These are phyloP conservation scores for Rhazya stricta DNA, from an alignment of 257 asterid genomes.

Conservation along the genomic window DNA sequence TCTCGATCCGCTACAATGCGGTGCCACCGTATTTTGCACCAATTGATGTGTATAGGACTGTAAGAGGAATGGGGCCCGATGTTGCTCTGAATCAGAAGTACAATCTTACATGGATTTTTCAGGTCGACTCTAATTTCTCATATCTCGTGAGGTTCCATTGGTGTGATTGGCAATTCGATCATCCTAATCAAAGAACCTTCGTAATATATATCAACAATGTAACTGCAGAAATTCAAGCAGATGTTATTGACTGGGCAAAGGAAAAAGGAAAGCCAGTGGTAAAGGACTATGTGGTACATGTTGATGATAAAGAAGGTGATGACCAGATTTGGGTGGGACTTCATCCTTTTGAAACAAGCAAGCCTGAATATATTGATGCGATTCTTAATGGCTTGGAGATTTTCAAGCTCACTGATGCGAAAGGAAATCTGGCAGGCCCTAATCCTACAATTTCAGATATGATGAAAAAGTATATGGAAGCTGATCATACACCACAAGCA, in stretches of 20 bases:
- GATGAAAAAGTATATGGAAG: constrained; percentile 55
- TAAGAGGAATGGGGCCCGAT: constrained; percentile 61
- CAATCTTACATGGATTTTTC: constrained; percentile 76
- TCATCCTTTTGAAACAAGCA: constrained; percentile 31
- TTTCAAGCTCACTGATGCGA: constrained; percentile 62
- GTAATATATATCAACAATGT: constrained; percentile 55
- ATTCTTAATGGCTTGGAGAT: constrained; percentile 80
- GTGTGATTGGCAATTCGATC: constrained; percentile 68
- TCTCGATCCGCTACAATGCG: constrained; percentile 28
- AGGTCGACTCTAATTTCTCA: constrained; percentile 62
- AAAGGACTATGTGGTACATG: constrained; percentile 49
- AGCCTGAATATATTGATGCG: constrained; percentile 41
- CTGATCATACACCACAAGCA: constrained; percentile 20
- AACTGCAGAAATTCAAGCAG: constrained; percentile 45
- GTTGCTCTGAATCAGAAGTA: constrained; percentile 32
- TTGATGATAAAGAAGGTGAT: constrained; percentile 28
- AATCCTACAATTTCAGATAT: constrained; percentile 70
- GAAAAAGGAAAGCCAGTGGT: constrained; percentile 37
- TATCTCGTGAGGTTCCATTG: constrained; percentile 82
- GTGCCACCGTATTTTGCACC: constrained; percentile 59
- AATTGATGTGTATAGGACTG: constrained; percentile 43
- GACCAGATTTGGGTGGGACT: constrained; percentile 53
- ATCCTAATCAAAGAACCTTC: constrained; percentile 56
- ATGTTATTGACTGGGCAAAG: constrained; percentile 31
- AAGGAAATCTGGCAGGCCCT: constrained; percentile 62